phyloP scores from a whole-genome alignment of 805 yeast genomes.

The Candida nonsorbophila region DNA sequence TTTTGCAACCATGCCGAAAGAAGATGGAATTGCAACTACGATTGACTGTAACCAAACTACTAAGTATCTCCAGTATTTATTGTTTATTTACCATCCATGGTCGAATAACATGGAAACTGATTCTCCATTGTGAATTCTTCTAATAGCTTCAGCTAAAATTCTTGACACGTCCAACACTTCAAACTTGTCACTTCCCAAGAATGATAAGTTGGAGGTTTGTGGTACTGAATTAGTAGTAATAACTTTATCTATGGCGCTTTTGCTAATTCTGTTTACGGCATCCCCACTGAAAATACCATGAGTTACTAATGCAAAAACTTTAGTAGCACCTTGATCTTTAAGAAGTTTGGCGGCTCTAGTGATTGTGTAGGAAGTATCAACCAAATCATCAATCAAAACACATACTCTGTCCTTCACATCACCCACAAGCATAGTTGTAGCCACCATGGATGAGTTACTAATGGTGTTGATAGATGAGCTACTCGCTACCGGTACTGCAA shows the following conservation, averaged over 20 bases:
- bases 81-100: constrained; percentile 63
- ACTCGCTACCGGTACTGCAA: constrained; percentile 8
- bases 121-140: constrained; percentile 97
- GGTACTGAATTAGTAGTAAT: constrained; percentile 92
- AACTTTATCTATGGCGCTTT: constrained; percentile 72
- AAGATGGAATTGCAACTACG: too few relatives aligned
- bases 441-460: constrained; percentile 35
- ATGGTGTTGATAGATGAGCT: constrained; percentile 13
- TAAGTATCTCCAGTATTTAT: too few relatives aligned
- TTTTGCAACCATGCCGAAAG: too few relatives aligned
- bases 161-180: constrained; percentile 85
- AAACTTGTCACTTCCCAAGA: constrained; percentile 42
- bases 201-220: constrained; percentile 54
- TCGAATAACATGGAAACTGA: constrained; percentile 90
- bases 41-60: too few relatives aligned
- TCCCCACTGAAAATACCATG: constrained; percentile 94
- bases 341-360: constrained; percentile 87
- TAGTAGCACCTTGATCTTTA: constrained; percentile 88
- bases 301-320: constrained; percentile 82
- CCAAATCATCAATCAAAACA: constrained; percentile 87
- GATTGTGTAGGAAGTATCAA: constrained; percentile 89
- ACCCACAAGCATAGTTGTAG: constrained; percentile 94
- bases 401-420: constrained; percentile 84
- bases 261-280: constrained; percentile 66
- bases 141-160: constrained; percentile 88